Evolutionary conservation across 306 rosid genomes (phyloP).

Genomic region (Sphenostylis stenocarpa): DNA sequence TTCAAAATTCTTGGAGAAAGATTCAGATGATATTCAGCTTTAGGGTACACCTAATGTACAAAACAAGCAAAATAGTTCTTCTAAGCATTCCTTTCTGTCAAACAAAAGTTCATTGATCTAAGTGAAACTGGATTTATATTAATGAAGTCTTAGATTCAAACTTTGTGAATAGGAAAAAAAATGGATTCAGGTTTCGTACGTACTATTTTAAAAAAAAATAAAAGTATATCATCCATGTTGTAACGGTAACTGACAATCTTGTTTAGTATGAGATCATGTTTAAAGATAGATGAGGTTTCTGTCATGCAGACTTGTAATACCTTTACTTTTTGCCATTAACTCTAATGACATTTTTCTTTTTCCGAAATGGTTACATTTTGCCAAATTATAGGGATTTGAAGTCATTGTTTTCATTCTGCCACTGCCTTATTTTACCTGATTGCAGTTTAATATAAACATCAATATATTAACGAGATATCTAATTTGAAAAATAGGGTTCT

Average conservation of each 20-base stretch:
- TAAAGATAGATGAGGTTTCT: not conserved
- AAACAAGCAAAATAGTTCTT: not conserved
- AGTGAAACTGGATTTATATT: too few species aligned
- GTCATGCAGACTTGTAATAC: slow-evolving; percentile 13
- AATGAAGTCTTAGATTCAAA: too few species aligned
- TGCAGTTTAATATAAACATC: slow-evolving; percentile 7
- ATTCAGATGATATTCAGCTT: slow-evolving; percentile 16
- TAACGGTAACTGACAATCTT: too few species aligned
- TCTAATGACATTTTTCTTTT: not conserved
- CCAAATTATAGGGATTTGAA: slow-evolving; percentile 27
- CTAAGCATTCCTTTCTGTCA: too few species aligned
- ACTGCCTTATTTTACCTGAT: slow-evolving; percentile 18
- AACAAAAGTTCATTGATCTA: too few species aligned
- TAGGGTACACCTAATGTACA: not conserved
- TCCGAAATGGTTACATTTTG: slow-evolving; percentile 4
- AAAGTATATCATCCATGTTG: too few species aligned
- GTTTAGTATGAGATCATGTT: not conserved
- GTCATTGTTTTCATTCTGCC: not conserved
- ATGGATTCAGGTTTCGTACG: too few species aligned
- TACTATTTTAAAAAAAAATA: too few species aligned
- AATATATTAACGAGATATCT: slow-evolving; percentile 31
- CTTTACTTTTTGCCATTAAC: too few species aligned
- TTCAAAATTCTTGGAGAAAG: slow-evolving; percentile 2
- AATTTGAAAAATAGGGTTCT: slow-evolving; percentile 58
- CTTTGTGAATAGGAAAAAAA: too few species aligned